These are phyloP conservation scores for Cutaneotrichosporon daszewskae DNA, from an alignment of 1,284 basidiomycete genomes.

Conservation along the genomic window DNA sequence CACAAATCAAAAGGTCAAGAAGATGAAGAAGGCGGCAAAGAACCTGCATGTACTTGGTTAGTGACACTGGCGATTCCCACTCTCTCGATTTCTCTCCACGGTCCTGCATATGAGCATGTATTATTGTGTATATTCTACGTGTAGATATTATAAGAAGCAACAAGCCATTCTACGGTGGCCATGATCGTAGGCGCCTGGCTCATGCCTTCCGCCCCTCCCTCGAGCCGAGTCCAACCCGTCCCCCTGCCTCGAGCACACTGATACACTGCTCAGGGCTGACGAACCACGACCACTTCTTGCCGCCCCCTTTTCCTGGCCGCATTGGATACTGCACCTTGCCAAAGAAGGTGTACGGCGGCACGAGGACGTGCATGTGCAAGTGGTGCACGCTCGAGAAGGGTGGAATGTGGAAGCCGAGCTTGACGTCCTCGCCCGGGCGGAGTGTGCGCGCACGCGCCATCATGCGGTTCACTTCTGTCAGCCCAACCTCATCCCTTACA, in stretches of 20 bases:
- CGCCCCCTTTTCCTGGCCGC: constrained; percentile 27
- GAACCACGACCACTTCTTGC: constrained; percentile 74
- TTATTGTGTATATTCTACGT: no score
- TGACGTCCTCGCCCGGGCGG: constrained; percentile 34
- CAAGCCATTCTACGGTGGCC: no score
- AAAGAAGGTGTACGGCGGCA: constrained; percentile 58
- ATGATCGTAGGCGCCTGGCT: no score
- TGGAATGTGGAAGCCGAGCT: constrained; percentile 74
- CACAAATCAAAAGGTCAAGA: constrained; percentile 27
- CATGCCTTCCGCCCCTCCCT: constrained; percentile 1
- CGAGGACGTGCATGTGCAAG: constrained; percentile 72
- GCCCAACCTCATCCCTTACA: constrained; percentile 18
- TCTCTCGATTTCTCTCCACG: no score
- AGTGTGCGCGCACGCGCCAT: constrained; percentile 55
- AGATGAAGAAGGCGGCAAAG: constrained; percentile 42
- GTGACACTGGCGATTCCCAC: no score
- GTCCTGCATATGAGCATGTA: no score
- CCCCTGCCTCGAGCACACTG: constrained; percentile 57
- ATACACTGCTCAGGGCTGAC: constrained; percentile 60
- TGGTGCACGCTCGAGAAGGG: constrained; percentile 74
- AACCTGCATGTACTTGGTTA: constrained; percentile 39
- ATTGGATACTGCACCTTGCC: constrained; percentile 59
- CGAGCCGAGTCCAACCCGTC: constrained; percentile 51
- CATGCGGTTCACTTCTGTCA: constrained; percentile 57
- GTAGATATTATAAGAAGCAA: no score